phyloP scores from a whole-genome alignment of 176 grass and related monocot genomes.

The Melocanna baccifera region DNA sequence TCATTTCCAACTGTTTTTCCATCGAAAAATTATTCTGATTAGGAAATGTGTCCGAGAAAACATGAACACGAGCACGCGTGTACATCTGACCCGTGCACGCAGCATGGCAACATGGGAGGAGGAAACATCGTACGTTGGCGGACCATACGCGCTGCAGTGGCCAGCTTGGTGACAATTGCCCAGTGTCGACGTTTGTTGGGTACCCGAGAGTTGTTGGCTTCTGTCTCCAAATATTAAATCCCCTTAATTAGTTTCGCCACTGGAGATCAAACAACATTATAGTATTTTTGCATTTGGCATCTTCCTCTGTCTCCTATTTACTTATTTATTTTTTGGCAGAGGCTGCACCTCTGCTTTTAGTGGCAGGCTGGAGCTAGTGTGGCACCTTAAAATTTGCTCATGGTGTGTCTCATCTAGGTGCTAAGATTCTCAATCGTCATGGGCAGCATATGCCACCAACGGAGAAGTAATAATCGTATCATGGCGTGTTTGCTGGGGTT shows the following conservation, averaged over 20 bases:
- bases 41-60: conserved; percentile 18
- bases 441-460: background rate
- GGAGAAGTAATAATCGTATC: background rate
- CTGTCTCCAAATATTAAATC: conserved; percentile 3
- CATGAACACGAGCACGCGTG: background rate
- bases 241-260: background rate
- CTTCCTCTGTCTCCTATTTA: background rate
- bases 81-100: no score
- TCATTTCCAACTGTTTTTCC: no score
- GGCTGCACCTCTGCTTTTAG: background rate
- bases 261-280: background rate
- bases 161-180: conserved; percentile 18
- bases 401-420: conserved; percentile 16
- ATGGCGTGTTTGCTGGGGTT: background rate
- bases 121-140: conserved; percentile 14
- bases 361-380: background rate
- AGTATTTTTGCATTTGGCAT: conserved; percentile 1
- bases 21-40: background rate
- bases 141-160: conserved; percentile 14
- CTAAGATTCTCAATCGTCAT: background rate
- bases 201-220: conserved; percentile 33
- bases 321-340: no score
- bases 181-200: conserved; percentile 4
- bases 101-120: background rate
- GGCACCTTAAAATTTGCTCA: conserved; percentile 8